Base-by-base conservation (phyloP, 495 filamentous ascomycete species). In the Barbatosphaeria neglecta region DNA sequence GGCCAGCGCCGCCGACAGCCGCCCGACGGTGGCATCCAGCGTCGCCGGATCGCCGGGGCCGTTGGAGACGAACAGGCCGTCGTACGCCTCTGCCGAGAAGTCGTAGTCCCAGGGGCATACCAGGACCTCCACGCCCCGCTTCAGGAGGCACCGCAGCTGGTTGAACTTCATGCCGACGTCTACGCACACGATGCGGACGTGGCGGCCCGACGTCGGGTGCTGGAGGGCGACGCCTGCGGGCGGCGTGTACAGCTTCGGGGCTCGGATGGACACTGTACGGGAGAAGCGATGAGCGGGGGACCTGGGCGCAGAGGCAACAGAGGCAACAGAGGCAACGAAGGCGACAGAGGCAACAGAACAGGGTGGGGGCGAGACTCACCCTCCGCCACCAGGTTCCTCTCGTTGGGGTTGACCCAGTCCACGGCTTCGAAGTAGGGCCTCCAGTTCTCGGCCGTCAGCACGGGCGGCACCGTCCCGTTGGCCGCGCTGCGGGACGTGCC, bases 141-240 rank as follows among this genome's bases (percentile, higher is more conserved):
- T 79, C 35, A 98, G 73, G 43, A 98, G 78, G 69, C 92, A 98
- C 48, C 92, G 76, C 40, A 98, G 74, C 70, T 98, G 92, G 68
- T 96, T 98, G 69, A 83, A 94, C 65, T 98, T 98, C 69, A 96
- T 77, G 53, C 92, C 92, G 46, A 98, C 90, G 67, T 98, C 92
- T 47, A 98, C 74, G 59, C 87, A 94, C 24, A 98, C 72, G 39
- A 98, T 80, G 51, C 89, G 85, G 44, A 95, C 70, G 37, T 80
- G 70, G 43, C 88, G 84, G 22, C 92, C 90, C 20, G 87, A 90
- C 13, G n/a, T n/a, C n/a, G 87, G 84, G 64, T 95, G 89, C 59
- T 86, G 84, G 37, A 85, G 79, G 47, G 64, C 72, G 46, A 73
- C 65, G 31, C 74, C 69, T 15, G 73, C 72, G 22, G 74, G 68